A percentile compares a stretch with the other conserved stretches of the same genome.
phyloP scores from a whole-genome alignment of 176 grass and related monocot species.

The Microstegium vimineum region DNA sequence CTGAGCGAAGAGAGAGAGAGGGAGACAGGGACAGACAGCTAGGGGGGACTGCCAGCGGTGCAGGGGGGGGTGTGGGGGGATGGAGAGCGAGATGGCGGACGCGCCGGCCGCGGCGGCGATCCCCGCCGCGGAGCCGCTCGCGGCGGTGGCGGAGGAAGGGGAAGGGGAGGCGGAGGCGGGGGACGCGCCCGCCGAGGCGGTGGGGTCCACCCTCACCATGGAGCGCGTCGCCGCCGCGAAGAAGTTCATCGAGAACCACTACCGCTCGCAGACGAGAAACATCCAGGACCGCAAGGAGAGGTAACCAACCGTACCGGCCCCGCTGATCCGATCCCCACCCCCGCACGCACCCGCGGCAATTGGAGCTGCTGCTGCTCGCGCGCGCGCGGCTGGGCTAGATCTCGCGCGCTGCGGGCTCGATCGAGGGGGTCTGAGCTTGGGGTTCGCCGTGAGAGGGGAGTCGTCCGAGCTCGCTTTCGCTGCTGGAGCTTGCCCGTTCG shows the following conservation, averaged over 20 bases:
- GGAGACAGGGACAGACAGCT: background rate
- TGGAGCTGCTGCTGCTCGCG: background rate
- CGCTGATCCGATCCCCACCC: background rate
- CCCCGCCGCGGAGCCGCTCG: conserved; percentile 28
- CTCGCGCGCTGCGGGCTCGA: conserved; percentile 38
- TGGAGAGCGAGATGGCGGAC: conserved; percentile 58
- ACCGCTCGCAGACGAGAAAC: conserved; percentile 92
- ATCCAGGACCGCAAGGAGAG: conserved; percentile 92
- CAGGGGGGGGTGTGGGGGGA: conserved; percentile 18
- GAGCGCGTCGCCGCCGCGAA: conserved; percentile 96
- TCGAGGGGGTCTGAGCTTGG: conserved; percentile 20
- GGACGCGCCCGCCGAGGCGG: conserved; percentile 39
- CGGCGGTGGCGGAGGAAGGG: conserved; percentile 56
- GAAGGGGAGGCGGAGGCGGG: conserved; percentile 24
- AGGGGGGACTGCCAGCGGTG: background rate
- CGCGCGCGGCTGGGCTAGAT: conserved; percentile 25
- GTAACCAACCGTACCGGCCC: too few relatives aligned
- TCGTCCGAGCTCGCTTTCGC: conserved; percentile 17
- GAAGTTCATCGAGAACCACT: conserved; percentile 99
- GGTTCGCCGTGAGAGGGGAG: background rate
- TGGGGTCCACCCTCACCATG: conserved; percentile 90
- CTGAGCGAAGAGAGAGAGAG: background rate
- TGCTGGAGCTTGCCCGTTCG: background rate
- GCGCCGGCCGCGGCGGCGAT: conserved; percentile 31
- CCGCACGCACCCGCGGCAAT: background rate